These are phyloP conservation scores for Lyophyllum shimeji DNA, from an alignment of 768 basidiomycete species.

Conservation along the genomic window DNA sequence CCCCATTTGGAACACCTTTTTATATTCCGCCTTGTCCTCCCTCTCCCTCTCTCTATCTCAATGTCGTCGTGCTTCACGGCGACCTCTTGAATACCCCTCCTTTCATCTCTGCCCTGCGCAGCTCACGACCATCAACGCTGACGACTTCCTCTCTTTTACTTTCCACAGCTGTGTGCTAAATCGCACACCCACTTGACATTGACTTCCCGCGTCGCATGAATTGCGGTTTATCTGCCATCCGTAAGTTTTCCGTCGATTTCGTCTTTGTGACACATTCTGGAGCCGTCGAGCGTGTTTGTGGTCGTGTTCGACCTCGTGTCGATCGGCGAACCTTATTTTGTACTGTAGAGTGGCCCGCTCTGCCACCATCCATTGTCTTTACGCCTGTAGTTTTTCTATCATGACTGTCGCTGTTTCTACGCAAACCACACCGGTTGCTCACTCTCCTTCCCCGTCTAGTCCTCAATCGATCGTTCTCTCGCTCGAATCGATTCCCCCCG, in stretches of 20 bases:
- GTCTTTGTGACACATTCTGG: conserved; percentile 7
- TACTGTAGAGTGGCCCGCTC: conserved; percentile 3
- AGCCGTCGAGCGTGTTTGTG: conserved; percentile 7
- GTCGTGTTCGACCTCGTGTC: conserved; percentile 11
- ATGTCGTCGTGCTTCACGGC: conserved; percentile 22
- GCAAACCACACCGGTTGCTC: conserved; percentile 23
- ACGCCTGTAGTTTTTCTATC: conserved; percentile 19
- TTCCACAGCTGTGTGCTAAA: conserved; percentile 19
- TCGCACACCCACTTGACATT: conserved; percentile 12
- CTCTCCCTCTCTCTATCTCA: conserved; percentile 21
- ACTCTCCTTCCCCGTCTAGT: conserved; percentile 29
- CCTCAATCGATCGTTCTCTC: conserved; percentile 43
- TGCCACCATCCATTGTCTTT: not conserved
- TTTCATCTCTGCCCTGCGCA: conserved; percentile 23
- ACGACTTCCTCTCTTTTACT: conserved; percentile 33
- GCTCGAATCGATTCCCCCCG: conserved; percentile 42
- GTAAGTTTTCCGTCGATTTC: conserved; percentile 31
- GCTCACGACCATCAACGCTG: conserved; percentile 47
- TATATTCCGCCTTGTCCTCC: conserved; percentile 22
- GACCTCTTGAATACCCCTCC: conserved; percentile 17
- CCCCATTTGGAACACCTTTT: conserved; percentile 21
- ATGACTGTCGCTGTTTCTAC: conserved; percentile 24
- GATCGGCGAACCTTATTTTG: conserved; percentile 12
- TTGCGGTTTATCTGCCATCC: conserved; percentile 28
- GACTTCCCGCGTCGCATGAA: conserved; percentile 38